Base-by-base conservation (phyloP, 768 basidiomycete genomes). In the Termitomyces sp. region DNA sequence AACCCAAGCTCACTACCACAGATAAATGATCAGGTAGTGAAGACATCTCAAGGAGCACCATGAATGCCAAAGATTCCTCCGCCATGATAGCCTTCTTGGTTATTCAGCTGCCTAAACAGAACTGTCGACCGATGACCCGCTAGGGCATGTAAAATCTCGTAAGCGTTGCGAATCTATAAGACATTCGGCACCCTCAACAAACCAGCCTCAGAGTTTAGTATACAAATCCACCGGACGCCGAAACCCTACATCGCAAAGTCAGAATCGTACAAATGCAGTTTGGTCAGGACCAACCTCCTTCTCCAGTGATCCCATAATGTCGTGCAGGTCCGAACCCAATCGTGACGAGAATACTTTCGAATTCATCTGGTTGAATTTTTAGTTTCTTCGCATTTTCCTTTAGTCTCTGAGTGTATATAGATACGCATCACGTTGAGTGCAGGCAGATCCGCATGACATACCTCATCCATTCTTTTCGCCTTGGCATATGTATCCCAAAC, bases 401-500 rank as follows among this genome's bases (percentile, higher is more conserved):
- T 44, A 94, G 72, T 58, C 64, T 79, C 78, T 85, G 20, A 42
- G 26, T 32, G 65, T 16, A 42, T 10, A 32, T 44, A 40, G 18
- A 48, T 45, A 10, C 18, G 22, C 12, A 47, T 50, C 30, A n/a
- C n/a, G 55, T 39, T 40, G 26, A 40, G 27, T 3, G 3, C 24
- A 5, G 40, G 53, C 9, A 50, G 4, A 42, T 30, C 27, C 37
- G 10, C n/a, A n/a, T 42, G 55, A 10, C 39, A 14, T 44, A 87
- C 88, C 54, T 80, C 72, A 64, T 85, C 76, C 83, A 87, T 85
- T 13, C 88, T 81, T 58, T 78, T 86, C 0, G 89, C 89, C 65
- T 93, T 92, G 13, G 77, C 78, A 64, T 97, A 97, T 0, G 88
- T 86, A 4, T 88, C 86, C 91, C 92, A 95, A 14, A 83, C 78